Evolutionary conservation across 148 eudicot genomes (phyloP), one percentile per base, ranked within the genome.

Genomic region (Chenopodium formosanum): DNA sequence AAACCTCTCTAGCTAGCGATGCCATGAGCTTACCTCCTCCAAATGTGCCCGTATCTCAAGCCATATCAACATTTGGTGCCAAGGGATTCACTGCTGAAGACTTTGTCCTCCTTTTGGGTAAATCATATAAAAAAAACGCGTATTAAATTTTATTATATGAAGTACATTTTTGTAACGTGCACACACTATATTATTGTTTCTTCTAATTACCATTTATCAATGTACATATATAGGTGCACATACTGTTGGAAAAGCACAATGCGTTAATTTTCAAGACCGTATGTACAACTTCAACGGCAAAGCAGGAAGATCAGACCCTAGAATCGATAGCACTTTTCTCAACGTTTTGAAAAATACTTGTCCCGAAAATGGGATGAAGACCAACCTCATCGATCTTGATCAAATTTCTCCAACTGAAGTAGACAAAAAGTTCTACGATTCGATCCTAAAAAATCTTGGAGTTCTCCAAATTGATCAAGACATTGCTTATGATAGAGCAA

Each of bases 171-270:
- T 40, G 44, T 40, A 40, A 40, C 44, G 44, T 40, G 44, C 44
- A 40, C 44, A 40, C 7, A 40, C 44, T 40, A 40, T 17, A 10
- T 3, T 17, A 10, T 3, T 23, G 27, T 63, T 25, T 63, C 62
- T 63, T 27, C 12, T 13, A 14, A 46, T 25, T 20, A 68, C 16
- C 12, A 70, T 40, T 40, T 40, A 40, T 0, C 44, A 40, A 60
- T 25, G 62, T 48, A 48, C 52, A 7, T 48, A 48, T 48, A 12
- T 29, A 81, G 84, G 81, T 22, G 85, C 74, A 8, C 85, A 62
- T 87, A 87, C 93, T 0, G 89, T 87, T 14, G 93, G 93, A 29
- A 46, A 81, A 0, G 66, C 90, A 29, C 91, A 89, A 66, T 90
- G 91, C 71, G 64, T 78, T 0, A 23, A 62, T 27, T 75, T 90